Base-by-base conservation (phyloP, 345 rosid species). In the Ceriops decandra region DNA sequence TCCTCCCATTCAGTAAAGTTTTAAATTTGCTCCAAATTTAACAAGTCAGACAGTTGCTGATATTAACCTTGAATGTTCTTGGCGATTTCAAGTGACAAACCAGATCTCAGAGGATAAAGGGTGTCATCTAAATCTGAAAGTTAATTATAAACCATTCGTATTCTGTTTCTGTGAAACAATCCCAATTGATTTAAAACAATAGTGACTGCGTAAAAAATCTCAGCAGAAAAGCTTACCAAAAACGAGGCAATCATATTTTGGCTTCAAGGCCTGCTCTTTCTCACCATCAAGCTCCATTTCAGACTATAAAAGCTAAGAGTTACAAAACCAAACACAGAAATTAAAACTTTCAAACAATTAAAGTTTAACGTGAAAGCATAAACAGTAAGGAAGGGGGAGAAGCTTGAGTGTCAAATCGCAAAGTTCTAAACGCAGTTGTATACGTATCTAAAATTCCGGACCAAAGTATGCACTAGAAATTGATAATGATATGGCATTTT, bases 111-210 rank as follows among this genome's bases (percentile, higher is more conserved):
- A 20, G 80, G 69, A 57, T 76, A 76, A 57, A 76, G 80, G 36
- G 80, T 76, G 57, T 76, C 80, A 76, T 76, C 80, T 0, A 76
- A n/a, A 67, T 76, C 80, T 76, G 80, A 46, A 71, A 31, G 26
- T 58, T 66, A n/a, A 60, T 66, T 4, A 46, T 9, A 62, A 54
- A n/a, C 16, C 16, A 68, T 27, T n/a, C 24, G 24, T 49, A 21
- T 31, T 31, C 8, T 60, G 13, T 17, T 27, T 16, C 27, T 24
- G 24, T 26, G 26, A 26, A 27, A 22, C 20, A 9, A 52, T 15
- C 30, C 26, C 46, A 60, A 22, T 13, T 59, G 27, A n/a, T 2
- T 30, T 26, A 70, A 1, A 47, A 36, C 64, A 52, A 57, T 17
- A 62, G 16, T 32, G 22, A 26, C 52, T 13, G 36, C 4, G 33